Evolutionary conservation across 2,329 filamentous ascomycete genomes (phyloP), one percentile per base, ranked within the genome.

Genomic region (Claviceps sp.): DNA sequence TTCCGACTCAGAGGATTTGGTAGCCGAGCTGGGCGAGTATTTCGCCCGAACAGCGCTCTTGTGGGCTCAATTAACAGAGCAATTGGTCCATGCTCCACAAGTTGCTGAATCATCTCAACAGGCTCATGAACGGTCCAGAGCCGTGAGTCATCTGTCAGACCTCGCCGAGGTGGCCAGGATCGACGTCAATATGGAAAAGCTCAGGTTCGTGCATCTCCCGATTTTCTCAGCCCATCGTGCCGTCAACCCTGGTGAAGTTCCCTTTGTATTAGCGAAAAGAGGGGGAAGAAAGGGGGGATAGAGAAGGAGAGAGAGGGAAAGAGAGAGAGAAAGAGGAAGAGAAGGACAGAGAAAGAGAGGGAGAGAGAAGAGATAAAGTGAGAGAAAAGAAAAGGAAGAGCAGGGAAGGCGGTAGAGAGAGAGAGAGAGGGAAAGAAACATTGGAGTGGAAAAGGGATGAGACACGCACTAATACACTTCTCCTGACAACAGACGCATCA

Each of bases 11-110:
- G 58, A 60, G 14, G 64, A 62, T 42, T 52, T 68, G 49, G 59
- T 67, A 43, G 57, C 56, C 36, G 64, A 68, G 37, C 60, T 68
- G 52, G 66, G 66, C 36, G 66, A 68, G 23, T 69, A 68, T 52
- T 54, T 68, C 23, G 57, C 59, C 34, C 63, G 62, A 26, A 65
- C 63, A n/a, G 64, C 66, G 22, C 51, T 60, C 39, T 56, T 68
- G 51, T 66, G 61, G 62, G 59, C 61, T n/a, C 56, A 55, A 22
- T 54, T 69, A 48, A 66, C 66, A 37, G 61, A 66, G n/a, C 59
- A 55, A 38, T 56, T 69, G n/a, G 55, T 66, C 4, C 54, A 60
- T 43, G 66, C 64, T 16, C 58, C 61, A 23, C 64, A 68, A 52
- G 63, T 69, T 46, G 57, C 60, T n/a, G 55, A 58, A 38, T 61